Evolutionary conservation across 2,329 filamentous ascomycete species (phyloP), one percentile per base, ranked within the genome.

Genomic region (Mycocentrospora acerina): DNA sequence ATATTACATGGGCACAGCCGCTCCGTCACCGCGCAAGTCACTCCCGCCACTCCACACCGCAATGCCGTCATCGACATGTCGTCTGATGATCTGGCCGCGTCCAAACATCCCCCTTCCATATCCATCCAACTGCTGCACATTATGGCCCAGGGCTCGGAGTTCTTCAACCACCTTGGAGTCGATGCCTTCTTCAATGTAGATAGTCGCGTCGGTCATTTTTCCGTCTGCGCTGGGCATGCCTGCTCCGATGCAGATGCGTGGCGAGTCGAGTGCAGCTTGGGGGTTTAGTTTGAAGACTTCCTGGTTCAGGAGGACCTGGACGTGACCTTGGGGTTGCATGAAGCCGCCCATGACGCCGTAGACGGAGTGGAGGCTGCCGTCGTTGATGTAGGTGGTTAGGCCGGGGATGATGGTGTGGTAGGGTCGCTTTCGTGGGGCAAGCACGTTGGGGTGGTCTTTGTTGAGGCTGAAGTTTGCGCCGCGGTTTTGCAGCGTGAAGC

Each of bases 331-430:
- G 0, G 93, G 93, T 71, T 98, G 93, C 87, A 97, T 97, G 70
- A 94, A 97, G 2, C 90, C 91, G 35, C 93, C 93, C 93, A 97
- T 97, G 44, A 97, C 91, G 36, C 93, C 93, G 58, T 91, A 96
- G 0, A 95, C 86, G 4, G 82, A 86, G 66, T 95, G 88, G 40
- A 97, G 71, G 32, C 79, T 83, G 17, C 81, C 80, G 54, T 94
- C 89, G 4, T 72, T 71, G 13, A 80, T 64, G 53, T 93, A 89
- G 0, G 93, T 97, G 13, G 91, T 82, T 66, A 97, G 78, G 0
- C 87, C 91, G 0, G 93, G 91, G 57, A 98, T 98, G 66, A 98
- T 97, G 37, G 93, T 98, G 68, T 97, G 93, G 69, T 97, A 98
- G 0, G 93, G 93, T 30, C 93, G 72, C 73, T 97, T 97, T 24